Base-by-base conservation (phyloP, 2,329 filamentous ascomycete species). In the Sporothrix schenckii region DNA sequence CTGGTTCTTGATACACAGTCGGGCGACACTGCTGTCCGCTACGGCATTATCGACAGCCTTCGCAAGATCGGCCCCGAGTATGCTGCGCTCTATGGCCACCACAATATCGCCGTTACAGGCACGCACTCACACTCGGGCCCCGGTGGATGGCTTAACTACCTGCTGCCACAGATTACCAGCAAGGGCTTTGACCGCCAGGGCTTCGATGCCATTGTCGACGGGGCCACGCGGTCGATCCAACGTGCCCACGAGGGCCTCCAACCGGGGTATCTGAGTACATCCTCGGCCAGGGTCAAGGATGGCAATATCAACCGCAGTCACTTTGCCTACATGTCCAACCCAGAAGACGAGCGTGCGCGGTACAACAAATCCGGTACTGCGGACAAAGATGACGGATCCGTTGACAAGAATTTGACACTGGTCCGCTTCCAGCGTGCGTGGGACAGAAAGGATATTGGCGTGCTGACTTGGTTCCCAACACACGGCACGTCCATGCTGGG, bases 101-200 rank as follows among this genome's bases (percentile, higher is more conserved):
- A 90, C 74, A 97, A 96, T 75, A 81, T 97, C 21, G 94, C 94
- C n/a, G 86, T 97, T 21, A 95, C 92, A 1, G 94, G 93, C 47
- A 97, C 94, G 0, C 94, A 97, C 78, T 94, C 92, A 2, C 94
- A 97, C 80, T 91, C 92, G 21, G 93, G 93, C 0, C 93, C 94
- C 0, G 94, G 92, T 4, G 94, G 91, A 19, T 97, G 93, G 93
- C 84, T 95, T 77, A 97, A 97, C 79, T 97, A 97, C 76, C 85
- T 97, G 11, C 83, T 97, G 16, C 94, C 93, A 11, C 93, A 97
- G 77, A 90, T 97, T 75, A 94, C 93, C 0, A 94, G 90, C 77
- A 86, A 90, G 72, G 94, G 94, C 0, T 97, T 97, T 76, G 87
- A 93, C 78, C 89, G 89, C 77, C 91, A 95, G 77, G 94, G 92